Evolutionary conservation across 140 eudicot genomes (phyloP), one percentile per base, ranked within the genome.

Genomic region (Erigeron philadelphicus): DNA sequence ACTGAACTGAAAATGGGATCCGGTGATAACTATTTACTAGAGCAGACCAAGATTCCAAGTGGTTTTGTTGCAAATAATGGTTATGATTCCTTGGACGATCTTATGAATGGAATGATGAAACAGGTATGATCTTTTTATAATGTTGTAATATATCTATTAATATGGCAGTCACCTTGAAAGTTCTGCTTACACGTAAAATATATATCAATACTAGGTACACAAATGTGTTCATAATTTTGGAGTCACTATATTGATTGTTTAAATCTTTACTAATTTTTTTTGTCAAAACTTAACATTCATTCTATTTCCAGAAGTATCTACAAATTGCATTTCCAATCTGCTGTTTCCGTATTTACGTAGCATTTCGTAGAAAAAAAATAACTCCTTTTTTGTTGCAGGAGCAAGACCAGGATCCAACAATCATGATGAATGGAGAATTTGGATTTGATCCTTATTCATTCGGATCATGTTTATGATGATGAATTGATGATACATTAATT

Each of bases 101-200:
- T 90, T 77, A 79, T 90, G 96, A 79, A 75, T 66, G 88, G 83
- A 65, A 83, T 87, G 90, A 81, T 89, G 82, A 89, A 90, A 80
- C 71, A 86, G 89, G 96, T 90, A 86, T 61, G 84, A 53, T 54
- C 56, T 58, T 65, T 72, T 73, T 40, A n/a, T 18, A 4, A 2
- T 6, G 25, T 35, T 41, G 7, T 66, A 7, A 2, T 68, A 46
- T 4, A 9, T 41, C 38, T 31, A 31, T 21, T 76, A 13, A 40
- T 31, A 31, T 31, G 38, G 3, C 5, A 31, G 38, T 31, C 38
- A 31, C 38, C 5, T 31, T 31, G 38, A 31, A 31, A 31, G 4
- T 31, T 31, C 38, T 31, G 38, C 38, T 31, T 31, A 31, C 38
- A 31, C 38, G 38, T 2, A 31, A 31, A 31, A 31, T 4, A 31